Conservation (phyloP, 352 stramenopile genomes). For the Globisporangium alternatum region DNA sequence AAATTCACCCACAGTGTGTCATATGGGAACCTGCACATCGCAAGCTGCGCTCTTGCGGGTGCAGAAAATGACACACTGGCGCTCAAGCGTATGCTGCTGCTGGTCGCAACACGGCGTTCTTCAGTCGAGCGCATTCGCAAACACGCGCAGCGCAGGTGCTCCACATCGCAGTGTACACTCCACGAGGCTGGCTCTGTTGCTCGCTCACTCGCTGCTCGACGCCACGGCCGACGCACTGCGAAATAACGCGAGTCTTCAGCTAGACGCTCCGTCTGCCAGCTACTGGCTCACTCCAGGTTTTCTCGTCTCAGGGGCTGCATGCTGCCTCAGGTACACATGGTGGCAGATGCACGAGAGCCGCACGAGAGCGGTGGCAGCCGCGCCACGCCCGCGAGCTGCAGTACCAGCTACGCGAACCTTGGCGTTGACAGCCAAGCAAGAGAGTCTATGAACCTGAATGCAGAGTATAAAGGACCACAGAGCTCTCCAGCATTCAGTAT, state of each 20-base stretch:
- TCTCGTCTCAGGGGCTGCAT: background rate
- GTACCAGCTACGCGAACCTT: conserved; percentile 4
- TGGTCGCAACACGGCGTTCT: too few relatives aligned
- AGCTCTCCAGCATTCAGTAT: background rate
- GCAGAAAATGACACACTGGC: too few relatives aligned
- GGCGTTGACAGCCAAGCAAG: background rate
- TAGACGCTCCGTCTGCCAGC: too few relatives aligned
- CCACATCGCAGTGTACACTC: too few relatives aligned
- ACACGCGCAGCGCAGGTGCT: too few relatives aligned
- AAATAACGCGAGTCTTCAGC: too few relatives aligned
- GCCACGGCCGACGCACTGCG: too few relatives aligned
- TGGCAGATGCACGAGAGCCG: background rate
- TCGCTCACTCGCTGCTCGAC: too few relatives aligned
- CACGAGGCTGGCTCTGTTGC: too few relatives aligned
- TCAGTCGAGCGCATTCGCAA: too few relatives aligned
- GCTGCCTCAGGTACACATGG: background rate
- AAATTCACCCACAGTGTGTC: conserved; percentile 1
- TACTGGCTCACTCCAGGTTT: too few relatives aligned
- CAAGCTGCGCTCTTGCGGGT: background rate
- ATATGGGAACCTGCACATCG: background rate
- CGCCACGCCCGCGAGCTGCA: conserved; percentile 16
- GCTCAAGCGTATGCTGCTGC: too few relatives aligned
- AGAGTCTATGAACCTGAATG: background rate
- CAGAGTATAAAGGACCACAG: background rate
- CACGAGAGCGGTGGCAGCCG: background rate